These are phyloP conservation scores for Coprinellus aureogranulatus DNA, from an alignment of 768 basidiomycete species.

Conservation along the genomic window DNA sequence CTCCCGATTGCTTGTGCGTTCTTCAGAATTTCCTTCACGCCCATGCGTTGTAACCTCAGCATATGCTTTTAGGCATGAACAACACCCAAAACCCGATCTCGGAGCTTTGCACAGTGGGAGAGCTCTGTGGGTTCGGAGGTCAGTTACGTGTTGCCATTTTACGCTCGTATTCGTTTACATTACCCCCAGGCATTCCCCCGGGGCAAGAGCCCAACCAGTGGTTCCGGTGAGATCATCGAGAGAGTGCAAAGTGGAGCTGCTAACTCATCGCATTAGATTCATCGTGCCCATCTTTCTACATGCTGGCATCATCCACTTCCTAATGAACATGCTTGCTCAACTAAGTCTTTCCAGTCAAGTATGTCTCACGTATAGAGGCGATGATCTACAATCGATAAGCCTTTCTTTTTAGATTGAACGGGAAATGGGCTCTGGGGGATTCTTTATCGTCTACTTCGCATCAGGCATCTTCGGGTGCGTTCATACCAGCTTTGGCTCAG, in stretches of 20 bases:
- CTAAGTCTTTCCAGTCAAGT: constrained; percentile 77
- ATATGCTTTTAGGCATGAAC: constrained; percentile 73
- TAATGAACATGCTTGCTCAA: constrained; percentile 89
- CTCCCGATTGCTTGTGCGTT: too few species aligned
- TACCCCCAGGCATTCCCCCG: background rate
- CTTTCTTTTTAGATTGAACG: constrained; percentile 64
- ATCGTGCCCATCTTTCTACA: constrained; percentile 89
- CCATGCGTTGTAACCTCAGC: too few species aligned
- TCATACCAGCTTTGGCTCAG: background rate
- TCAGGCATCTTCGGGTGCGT: constrained; percentile 88
- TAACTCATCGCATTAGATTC: constrained; percentile 49
- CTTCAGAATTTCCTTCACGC: too few species aligned
- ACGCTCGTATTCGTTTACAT: background rate
- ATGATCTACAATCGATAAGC: background rate
- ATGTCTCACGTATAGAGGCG: constrained; percentile 6
- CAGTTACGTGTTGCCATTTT: constrained; percentile 35
- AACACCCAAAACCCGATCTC: constrained; percentile 80
- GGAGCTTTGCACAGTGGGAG: constrained; percentile 68
- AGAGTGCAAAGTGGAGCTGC: background rate
- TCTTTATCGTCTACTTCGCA: constrained; percentile 81
- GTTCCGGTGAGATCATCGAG: constrained; percentile 35
- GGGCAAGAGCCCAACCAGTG: constrained; percentile 43
- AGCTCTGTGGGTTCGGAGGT: constrained; percentile 89
- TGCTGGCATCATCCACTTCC: constrained; percentile 91
- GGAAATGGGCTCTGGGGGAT: constrained; percentile 87